These are phyloP conservation scores for Hypoxylon sp. DNA, from an alignment of 2,329 filamentous ascomycete species.

Conservation along the genomic window DNA sequence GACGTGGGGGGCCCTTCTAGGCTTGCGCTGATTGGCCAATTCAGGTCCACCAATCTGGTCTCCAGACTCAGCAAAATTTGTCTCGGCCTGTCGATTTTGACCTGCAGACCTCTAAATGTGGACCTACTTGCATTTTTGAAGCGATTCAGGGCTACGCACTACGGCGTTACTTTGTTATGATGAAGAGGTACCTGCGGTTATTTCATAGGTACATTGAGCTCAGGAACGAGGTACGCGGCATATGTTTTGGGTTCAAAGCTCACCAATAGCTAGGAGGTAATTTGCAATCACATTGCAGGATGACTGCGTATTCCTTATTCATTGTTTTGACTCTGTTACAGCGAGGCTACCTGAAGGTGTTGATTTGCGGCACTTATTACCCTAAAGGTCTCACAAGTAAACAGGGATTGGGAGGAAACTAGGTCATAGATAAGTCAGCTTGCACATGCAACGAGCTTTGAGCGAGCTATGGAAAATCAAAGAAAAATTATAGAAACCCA, in stretches of 20 bases:
- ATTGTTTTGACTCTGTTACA: slow-evolving; percentile 18
- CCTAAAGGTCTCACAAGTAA: slow-evolving; percentile 20
- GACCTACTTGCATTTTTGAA: slow-evolving; percentile 46
- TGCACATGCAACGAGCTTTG: slow-evolving; percentile 30
- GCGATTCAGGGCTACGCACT: slow-evolving; percentile 41
- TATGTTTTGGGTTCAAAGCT: neutral
- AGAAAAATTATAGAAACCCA: slow-evolving; percentile 22
- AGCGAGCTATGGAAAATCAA: slow-evolving; percentile 27
- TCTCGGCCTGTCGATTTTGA: slow-evolving; percentile 47
- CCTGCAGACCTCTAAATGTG: slow-evolving; percentile 50
- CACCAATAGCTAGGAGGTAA: slow-evolving; percentile 2
- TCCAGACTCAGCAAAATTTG: slow-evolving; percentile 54
- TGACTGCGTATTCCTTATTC: slow-evolving; percentile 5
- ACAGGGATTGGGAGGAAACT: slow-evolving; percentile 31
- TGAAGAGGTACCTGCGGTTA: slow-evolving; percentile 42
- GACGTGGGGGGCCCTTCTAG: slow-evolving; percentile 27
- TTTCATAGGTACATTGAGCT: slow-evolving; percentile 34
- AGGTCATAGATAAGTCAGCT: slow-evolving; percentile 37
- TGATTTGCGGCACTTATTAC: slow-evolving; percentile 34
- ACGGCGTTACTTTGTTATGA: slow-evolving; percentile 36
- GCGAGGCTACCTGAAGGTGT: slow-evolving; percentile 19
- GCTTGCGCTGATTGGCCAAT: slow-evolving; percentile 50
- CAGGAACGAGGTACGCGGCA: slow-evolving; percentile 28
- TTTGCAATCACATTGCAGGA: slow-evolving; percentile 17
- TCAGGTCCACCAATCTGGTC: slow-evolving; percentile 47